Base-by-base conservation (phyloP, 148 eudicot species). In the Silene latifolia region DNA sequence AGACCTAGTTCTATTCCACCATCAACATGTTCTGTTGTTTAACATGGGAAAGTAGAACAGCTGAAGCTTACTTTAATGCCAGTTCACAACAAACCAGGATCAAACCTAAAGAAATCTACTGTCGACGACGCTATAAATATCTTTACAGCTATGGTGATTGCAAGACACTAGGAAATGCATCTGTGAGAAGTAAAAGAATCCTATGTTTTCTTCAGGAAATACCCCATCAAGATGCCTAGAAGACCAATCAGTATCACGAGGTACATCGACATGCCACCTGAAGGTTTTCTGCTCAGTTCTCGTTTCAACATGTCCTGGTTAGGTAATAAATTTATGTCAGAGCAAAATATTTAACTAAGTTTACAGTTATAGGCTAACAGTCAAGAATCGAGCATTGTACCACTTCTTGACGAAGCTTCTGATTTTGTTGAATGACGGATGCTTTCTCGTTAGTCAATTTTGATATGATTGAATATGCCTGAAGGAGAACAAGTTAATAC, bases 371-470 rank as follows among this genome's bases (percentile, higher is more conserved):
- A 8, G 10, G 19, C 14, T 4, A 67, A 69, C 32, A 64, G 61
- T 63, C 7, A 39, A 58, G 25, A 65, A 25, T 58, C 25, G 76
- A 53, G 73, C 12, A 54, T 11, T 63, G 62, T 78, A 84, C 90
- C 87, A 82, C 77, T 87, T 90, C 98, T 76, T 85, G 89, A 48
- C 87, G 83, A 73, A 88, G 96, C 76, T 86, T 87, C 84, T 90
- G 90, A 77, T 80, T 93, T 79, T 89, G 87, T 77, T 85, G 84
- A 75, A 85, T n/a, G 75, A 87, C 86, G 70, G 86, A 82, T 78
- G 86, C 88, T 79, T 83, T 92, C 88, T 92, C 96, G 24, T 90
- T 89, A 4, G 91, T 86, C 84, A 92, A 82, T 87, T 84, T 90
- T 24, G 91, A 87, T 73, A 87, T 78, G 85, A 84, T n/a, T 78